Percentiles rank a stretch among this genome's conserved stretches.
Conservation (phyloP, 1,139 yeast genomes). For the Eremothecium gossypii region DNA sequence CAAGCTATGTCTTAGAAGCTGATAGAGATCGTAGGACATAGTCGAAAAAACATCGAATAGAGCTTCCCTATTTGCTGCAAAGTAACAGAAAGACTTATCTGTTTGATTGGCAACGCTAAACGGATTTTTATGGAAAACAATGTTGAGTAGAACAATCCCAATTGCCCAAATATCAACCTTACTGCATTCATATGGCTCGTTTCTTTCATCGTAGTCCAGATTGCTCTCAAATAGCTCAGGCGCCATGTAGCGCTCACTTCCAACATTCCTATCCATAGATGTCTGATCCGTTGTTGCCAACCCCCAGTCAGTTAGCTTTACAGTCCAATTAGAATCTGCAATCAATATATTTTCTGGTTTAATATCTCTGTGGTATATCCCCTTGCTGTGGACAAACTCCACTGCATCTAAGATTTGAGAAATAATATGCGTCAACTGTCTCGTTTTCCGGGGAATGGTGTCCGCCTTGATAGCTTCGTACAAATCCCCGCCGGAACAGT, state of each 20-base stretch:
- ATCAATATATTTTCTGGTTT: conserved; percentile 85
- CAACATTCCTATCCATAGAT: conserved; percentile 80
- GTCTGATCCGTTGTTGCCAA: conserved; percentile 60
- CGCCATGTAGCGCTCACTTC: conserved; percentile 94
- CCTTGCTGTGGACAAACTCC: conserved; percentile 61
- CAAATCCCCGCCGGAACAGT: conserved; percentile 84
- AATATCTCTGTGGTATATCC: conserved; percentile 78
- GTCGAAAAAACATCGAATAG: conserved; percentile 86
- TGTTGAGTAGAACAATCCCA: conserved; percentile 77
- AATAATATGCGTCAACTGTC: conserved; percentile 66
- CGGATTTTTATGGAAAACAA: conserved; percentile 86
- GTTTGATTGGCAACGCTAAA: conserved; percentile 74
- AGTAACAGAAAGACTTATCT: conserved; percentile 80
- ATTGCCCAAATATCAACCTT: conserved; percentile 91
- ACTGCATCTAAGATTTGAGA: conserved; percentile 71
- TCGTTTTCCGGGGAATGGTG: conserved; percentile 69
- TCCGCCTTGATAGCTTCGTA: conserved; percentile 86
- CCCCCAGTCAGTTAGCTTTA: conserved; percentile 89
- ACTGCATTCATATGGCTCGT: conserved; percentile 67
- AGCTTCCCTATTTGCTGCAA: conserved; percentile 81
- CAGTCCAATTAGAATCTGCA: conserved; percentile 55
- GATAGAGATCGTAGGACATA: conserved; percentile 78
- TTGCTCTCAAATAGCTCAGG: conserved; percentile 72
- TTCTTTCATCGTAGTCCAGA: conserved; percentile 32
- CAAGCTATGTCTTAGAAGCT: conserved; percentile 66